A percentile compares a stretch with the other conserved stretches of the same genome.
Conservation (phyloP, 1,139 yeast genomes). For the Eremothecium coryli region DNA sequence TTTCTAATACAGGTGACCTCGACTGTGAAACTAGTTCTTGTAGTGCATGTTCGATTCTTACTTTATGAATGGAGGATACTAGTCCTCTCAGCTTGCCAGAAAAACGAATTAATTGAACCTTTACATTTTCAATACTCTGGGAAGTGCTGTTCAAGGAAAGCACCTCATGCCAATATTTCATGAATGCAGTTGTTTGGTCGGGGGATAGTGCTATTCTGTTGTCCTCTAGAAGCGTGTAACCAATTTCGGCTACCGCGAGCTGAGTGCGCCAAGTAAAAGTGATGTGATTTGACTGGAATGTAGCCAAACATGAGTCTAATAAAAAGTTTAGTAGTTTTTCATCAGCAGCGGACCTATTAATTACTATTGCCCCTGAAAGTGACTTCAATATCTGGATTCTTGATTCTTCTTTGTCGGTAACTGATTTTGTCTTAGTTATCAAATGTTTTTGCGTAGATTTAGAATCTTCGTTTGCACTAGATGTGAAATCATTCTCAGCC, state of each 20-base stretch:
- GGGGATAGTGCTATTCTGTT: conserved; percentile 12
- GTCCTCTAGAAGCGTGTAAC: conserved; percentile 16
- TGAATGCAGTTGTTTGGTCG: conserved; percentile 11
- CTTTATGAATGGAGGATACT: conserved; percentile 10
- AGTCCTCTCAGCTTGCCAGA: conserved; percentile 28
- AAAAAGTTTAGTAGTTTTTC: conserved; percentile 17
- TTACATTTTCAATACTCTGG: conserved; percentile 54
- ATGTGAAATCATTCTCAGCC: too few species aligned
- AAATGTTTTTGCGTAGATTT: conserved; percentile 15
- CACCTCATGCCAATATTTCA: conserved; percentile 27
- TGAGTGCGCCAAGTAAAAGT: conserved; percentile 55
- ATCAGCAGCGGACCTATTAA: conserved; percentile 12
- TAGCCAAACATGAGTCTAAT: conserved; percentile 19
- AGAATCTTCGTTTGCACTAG: conserved; percentile 13
- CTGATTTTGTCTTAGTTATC: conserved; percentile 15
- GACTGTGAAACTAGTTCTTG: conserved; percentile 27
- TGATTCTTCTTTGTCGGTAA: conserved; percentile 33
- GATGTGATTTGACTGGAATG: conserved; percentile 32
- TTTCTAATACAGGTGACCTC: conserved; percentile 33
- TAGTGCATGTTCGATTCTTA: conserved; percentile 26
- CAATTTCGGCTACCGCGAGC: conserved; percentile 37
- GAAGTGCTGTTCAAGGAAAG: conserved; percentile 33
- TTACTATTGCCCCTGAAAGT: conserved; percentile 22
- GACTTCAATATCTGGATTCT: conserved; percentile 30
- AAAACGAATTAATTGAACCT: conserved; percentile 40